These are phyloP conservation scores for Kazachstania viticola DNA, from an alignment of 805 yeast genomes.

Conservation along the genomic window DNA sequence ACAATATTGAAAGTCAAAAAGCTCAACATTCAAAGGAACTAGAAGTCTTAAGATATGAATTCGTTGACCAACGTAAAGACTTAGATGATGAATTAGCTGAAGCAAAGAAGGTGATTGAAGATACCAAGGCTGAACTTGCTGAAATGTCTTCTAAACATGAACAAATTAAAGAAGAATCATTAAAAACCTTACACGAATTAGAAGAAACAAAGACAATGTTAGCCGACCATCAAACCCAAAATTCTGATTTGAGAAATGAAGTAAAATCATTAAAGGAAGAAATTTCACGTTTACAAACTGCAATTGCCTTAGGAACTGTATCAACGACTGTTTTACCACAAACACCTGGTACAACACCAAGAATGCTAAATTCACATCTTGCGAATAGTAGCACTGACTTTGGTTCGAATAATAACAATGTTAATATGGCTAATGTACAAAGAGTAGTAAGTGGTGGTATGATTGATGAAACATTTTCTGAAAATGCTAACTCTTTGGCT, in stretches of 20 bases:
- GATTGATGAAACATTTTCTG: conserved; percentile 28
- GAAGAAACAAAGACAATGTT: conserved; percentile 48
- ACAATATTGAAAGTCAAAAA: conserved; percentile 43
- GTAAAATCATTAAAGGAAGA: conserved; percentile 38
- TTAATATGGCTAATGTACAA: conserved; percentile 4
- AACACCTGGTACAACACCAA: conserved; percentile 12
- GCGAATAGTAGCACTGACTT: background rate
- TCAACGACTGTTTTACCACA: conserved; percentile 22
- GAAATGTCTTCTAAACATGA: conserved; percentile 51
- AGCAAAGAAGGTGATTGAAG: conserved; percentile 44
- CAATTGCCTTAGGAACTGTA: conserved; percentile 24
- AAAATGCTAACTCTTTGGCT: conserved; percentile 38
- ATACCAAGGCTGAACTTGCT: conserved; percentile 48
- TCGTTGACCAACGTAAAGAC: conserved; percentile 35
- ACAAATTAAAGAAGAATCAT: conserved; percentile 52
- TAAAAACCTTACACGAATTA: conserved; percentile 48
- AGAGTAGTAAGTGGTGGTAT: conserved; percentile 9
- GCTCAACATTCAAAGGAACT: conserved; percentile 38
- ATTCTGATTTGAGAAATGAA: conserved; percentile 52
- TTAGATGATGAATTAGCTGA: conserved; percentile 45
- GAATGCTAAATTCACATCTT: background rate
- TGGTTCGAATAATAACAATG: background rate
- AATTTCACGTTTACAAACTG: conserved; percentile 32
- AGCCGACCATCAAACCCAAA: conserved; percentile 48
- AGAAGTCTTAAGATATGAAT: conserved; percentile 35